Conservation (phyloP, 176 grass and related monocot genomes). For the Oryza meridionalis region DNA sequence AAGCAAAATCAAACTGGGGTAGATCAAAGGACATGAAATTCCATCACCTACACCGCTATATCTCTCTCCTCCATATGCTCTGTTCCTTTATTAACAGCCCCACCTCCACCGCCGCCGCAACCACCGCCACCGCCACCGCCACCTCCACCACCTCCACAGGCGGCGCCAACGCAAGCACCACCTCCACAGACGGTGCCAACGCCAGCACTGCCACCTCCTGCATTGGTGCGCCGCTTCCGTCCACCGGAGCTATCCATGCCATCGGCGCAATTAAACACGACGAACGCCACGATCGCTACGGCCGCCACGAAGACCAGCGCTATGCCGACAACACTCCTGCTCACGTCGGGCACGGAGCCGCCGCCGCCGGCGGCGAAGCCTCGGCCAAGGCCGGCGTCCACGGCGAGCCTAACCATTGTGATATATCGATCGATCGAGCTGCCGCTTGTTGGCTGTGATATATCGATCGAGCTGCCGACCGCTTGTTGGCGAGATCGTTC, state of each 20-base stretch:
- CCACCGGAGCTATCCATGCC: neutral
- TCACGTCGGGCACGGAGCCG: neutral
- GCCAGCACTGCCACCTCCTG: neutral
- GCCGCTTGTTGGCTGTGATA: neutral
- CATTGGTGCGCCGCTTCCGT: neutral
- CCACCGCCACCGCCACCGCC: too few relatives aligned
- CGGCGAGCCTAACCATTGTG: neutral
- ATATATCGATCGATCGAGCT: too few relatives aligned
- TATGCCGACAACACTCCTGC: neutral
- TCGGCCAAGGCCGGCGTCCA: neutral
- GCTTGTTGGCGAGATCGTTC: too few relatives aligned
- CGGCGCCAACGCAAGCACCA: neutral
- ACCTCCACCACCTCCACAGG: neutral
- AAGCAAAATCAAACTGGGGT: too few relatives aligned
- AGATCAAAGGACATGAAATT: too few relatives aligned
- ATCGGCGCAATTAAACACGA: slow-evolving; percentile 17
- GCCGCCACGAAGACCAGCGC: neutral
- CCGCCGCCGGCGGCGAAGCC: neutral
- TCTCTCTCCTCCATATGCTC: too few relatives aligned
- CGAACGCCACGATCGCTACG: slow-evolving; percentile 15
- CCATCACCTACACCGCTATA: too few relatives aligned
- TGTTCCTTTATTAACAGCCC: neutral
- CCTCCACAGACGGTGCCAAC: neutral
- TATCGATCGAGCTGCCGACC: too few relatives aligned
- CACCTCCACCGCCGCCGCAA: too few relatives aligned